Evolutionary conservation across 192 early-diverging fungal species (phyloP), one percentile per base, ranked within the genome.

Genomic region (Spizellomyces sp.): DNA sequence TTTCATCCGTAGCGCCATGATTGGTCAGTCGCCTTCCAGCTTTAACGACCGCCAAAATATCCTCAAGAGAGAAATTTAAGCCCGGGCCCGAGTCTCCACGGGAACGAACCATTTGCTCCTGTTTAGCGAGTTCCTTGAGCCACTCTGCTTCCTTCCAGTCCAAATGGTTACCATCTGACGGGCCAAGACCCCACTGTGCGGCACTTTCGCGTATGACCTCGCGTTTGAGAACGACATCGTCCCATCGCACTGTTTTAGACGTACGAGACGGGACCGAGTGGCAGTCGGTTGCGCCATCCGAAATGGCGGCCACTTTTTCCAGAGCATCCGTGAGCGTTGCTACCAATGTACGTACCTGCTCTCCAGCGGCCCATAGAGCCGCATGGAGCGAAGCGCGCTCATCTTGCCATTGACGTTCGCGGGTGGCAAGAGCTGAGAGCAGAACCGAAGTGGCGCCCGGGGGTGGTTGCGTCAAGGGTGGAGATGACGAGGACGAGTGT

Each of bases 291-390:
- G 64, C 43, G 43, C 17, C 44, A 47, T 22, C n/a, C 7, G 47
- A 19, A 36, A 36, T 36, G 17, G 70, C 27, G 14, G 48, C 63
- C 8, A 73, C 62, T 15, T 48, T 47, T n/a, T 66, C 52, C 2
- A 74, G 65, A 17, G 64, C 45, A 8, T 74, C 72, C 17, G 72
- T 74, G 6, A 74, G 64, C 7, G 72, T 65, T 47, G 52, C 46
- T 22, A 74, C 64, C 21, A 74, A 62, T 4, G 72, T 66, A 22
- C 72, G 63, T 5, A 74, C 64, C 43, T 74, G 72, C 45, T 74
- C 72, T n/a, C 72, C 72, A 7, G 72, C 63, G 45, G 72, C 64
- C 72, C 72, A 74, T 0, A 74, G 72, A 15, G 72, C 72, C 9
- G 63, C 64, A 19, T 74, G 72, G 8, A 74, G 64, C 14, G 72